phyloP scores from a whole-genome alignment of 2,329 filamentous ascomycete species.

The Pezicula carpinea region DNA sequence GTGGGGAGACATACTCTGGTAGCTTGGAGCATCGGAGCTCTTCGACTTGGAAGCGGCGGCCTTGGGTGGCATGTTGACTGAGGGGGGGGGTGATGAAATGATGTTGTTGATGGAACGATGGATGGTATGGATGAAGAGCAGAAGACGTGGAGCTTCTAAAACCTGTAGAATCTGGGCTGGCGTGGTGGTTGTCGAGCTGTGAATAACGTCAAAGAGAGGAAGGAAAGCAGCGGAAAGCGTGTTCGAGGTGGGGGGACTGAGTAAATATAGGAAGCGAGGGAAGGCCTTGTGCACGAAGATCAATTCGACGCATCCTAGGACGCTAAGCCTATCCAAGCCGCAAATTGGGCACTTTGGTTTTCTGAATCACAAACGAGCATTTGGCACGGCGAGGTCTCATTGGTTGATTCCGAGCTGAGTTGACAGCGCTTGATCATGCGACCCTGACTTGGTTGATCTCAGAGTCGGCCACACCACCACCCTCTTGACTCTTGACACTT shows the following conservation, averaged over 20 bases:
- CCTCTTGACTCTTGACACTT: background rate
- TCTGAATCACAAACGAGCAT: slow-evolving; percentile 9
- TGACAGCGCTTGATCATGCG: background rate
- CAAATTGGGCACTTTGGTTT: background rate
- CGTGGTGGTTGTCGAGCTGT: slow-evolving; percentile 4
- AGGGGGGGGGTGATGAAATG: slow-evolving; percentile 11
- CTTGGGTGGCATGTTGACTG: slow-evolving; percentile 58
- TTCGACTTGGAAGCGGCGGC: slow-evolving; percentile 54
- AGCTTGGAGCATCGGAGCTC: slow-evolving; percentile 48
- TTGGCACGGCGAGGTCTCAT: background rate
- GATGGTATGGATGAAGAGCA: too few species aligned
- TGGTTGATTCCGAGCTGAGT: background rate
- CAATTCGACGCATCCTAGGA: too few species aligned
- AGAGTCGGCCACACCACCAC: slow-evolving; percentile 1
- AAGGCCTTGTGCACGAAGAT: background rate
- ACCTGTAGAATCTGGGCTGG: slow-evolving; percentile 4
- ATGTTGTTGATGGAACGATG: background rate
- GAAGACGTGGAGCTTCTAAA: background rate
- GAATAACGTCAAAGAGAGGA: background rate
- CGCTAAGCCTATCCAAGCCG: background rate
- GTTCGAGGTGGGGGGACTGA: slow-evolving; percentile 6
- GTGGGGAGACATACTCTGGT: slow-evolving; percentile 54
- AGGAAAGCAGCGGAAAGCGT: background rate
- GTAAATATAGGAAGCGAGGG: slow-evolving; percentile 12
- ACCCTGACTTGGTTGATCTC: background rate